Evolutionary conservation across 768 basidiomycete genomes (phyloP).

Genomic region (Pleurotus citrinopileatus): DNA sequence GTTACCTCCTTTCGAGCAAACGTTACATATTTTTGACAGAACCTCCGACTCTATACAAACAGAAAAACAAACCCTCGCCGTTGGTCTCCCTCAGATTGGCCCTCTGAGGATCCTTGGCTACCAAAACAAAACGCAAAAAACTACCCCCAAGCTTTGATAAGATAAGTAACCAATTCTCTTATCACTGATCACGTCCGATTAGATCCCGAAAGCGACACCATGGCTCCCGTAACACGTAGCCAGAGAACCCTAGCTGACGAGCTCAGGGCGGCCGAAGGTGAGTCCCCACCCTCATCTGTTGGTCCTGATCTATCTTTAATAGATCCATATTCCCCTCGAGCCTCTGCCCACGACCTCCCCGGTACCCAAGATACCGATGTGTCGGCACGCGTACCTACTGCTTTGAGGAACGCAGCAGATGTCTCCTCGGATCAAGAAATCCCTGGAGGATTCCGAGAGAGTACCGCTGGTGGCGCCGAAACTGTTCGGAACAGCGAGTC

Average conservation of each 20-base stretch:
- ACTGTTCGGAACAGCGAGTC: not conserved
- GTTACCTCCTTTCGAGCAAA: not conserved
- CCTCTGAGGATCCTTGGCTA: not conserved
- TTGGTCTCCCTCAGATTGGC: no score
- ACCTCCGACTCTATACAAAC: not conserved
- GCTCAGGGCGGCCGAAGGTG: not conserved
- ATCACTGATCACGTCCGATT: no score
- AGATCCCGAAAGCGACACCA: not conserved
- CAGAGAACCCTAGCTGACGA: not conserved
- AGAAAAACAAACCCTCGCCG: not conserved
- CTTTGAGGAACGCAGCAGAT: no score
- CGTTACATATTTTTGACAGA: conserved; percentile 5
- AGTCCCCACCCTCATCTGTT: no score
- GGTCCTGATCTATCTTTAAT: not conserved
- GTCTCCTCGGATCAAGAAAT: no score
- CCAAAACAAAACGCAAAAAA: no score
- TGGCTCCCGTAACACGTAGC: not conserved
- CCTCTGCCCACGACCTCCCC: not conserved
- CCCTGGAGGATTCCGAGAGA: not conserved
- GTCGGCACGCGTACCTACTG: no score
- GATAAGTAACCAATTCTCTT: no score
- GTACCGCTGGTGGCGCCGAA: not conserved
- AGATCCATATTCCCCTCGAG: not conserved
- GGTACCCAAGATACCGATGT: no score
- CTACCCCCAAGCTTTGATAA: no score